Evolutionary conservation across 106 monocot genomes (phyloP).

Genomic region (Narthecium ossifragum): DNA sequence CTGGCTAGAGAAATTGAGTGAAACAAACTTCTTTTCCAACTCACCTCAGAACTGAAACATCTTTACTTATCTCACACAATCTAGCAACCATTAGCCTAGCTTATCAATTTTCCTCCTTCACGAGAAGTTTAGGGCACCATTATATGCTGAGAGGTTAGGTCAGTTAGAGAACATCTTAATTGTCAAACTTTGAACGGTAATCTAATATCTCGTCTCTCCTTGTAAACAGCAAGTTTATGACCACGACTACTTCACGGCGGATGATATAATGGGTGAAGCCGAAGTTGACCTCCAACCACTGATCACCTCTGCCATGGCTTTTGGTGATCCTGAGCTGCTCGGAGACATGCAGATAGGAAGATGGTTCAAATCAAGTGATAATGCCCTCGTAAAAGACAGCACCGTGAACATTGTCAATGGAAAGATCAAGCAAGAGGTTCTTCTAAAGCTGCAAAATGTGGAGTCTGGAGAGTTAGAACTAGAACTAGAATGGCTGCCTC

Average conservation of each 20-base stretch:
- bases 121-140: no score
- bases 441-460: slow-evolving; percentile 73
- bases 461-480: slow-evolving; percentile 80
- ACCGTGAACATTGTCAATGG: slow-evolving; percentile 60
- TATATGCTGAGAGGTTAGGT: no score
- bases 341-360: slow-evolving; percentile 81
- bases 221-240: slow-evolving; percentile 88
- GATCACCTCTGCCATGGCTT: slow-evolving; percentile 72
- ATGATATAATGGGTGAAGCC: slow-evolving; percentile 93
- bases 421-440: slow-evolving; percentile 71
- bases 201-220: no score
- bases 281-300: slow-evolving; percentile 84
- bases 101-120: no score
- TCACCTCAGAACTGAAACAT: background rate
- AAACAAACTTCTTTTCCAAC: no score
- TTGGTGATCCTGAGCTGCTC: slow-evolving; percentile 60
- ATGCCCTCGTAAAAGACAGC: slow-evolving; percentile 73
- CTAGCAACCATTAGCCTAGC: no score
- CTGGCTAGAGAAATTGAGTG: no score
- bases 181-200: no score
- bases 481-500: slow-evolving; percentile 61
- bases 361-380: slow-evolving; percentile 79
- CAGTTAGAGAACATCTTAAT: no score
- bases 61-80: no score
- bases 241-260: slow-evolving; percentile 72